phyloP scores from a whole-genome alignment of 169 alveolate species.

The Babesia bigemina region DNA sequence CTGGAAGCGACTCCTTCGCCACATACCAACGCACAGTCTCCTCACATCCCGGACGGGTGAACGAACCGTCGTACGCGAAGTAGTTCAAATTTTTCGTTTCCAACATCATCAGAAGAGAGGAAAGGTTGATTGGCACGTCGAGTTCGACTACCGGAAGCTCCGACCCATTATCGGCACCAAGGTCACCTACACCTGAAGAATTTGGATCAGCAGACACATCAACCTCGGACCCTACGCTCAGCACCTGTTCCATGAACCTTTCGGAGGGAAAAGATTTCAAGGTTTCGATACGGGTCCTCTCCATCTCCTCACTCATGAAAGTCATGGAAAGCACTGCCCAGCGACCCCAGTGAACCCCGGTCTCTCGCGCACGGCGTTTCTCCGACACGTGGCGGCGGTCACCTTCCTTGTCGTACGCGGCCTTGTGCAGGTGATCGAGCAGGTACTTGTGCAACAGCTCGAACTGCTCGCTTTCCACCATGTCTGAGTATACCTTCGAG shows the following conservation, averaged over 20 bases:
- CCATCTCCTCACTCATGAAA: constrained; percentile 84
- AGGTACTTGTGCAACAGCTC: constrained; percentile 61
- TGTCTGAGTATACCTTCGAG: constrained; percentile 14
- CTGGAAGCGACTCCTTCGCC: constrained; percentile 83
- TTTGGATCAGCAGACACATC: constrained; percentile 44
- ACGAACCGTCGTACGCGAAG: constrained; percentile 83
- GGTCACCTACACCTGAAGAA: constrained; percentile 38
- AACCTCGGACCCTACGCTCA: constrained; percentile 66
- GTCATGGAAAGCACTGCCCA: constrained; percentile 85
- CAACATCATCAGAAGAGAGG: constrained; percentile 82
- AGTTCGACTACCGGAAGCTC: constrained; percentile 71
- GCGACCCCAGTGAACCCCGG: constrained; percentile 60
- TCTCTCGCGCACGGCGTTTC: constrained; percentile 57
- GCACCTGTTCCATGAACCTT: constrained; percentile 73
- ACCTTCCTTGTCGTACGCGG: constrained; percentile 37
- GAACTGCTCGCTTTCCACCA: constrained; percentile 55
- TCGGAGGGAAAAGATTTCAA: constrained; percentile 82
- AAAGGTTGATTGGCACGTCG: constrained; percentile 74
- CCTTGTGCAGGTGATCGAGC: constrained; percentile 55
- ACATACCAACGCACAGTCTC: constrained; percentile 85
- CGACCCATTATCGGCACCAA: constrained; percentile 13
- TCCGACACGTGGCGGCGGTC: constrained; percentile 49
- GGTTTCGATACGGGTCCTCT: constrained; percentile 72
- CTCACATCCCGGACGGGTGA: constrained; percentile 80
- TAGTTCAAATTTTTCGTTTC: constrained; percentile 78